These are phyloP conservation scores for Grosmannia clavigera DNA, from an alignment of 2,329 filamentous ascomycete species.

Conservation along the genomic window DNA sequence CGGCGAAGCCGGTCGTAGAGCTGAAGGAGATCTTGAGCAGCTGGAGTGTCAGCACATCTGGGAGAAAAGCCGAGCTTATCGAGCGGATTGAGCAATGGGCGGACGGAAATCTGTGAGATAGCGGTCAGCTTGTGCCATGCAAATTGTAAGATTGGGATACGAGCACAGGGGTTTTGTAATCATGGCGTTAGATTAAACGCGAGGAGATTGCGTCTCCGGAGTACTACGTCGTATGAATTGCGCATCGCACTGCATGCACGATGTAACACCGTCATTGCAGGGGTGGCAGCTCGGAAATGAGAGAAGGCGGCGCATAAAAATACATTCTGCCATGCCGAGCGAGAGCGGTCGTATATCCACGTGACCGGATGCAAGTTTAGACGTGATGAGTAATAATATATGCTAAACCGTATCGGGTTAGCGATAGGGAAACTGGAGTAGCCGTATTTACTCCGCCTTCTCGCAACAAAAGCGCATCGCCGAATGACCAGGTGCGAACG, in stretches of 20 bases:
- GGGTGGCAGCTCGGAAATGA: background rate
- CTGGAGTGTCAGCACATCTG: constrained; percentile 35
- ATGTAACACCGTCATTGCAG: background rate
- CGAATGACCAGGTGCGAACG: background rate
- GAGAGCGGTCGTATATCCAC: background rate
- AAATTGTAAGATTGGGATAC: background rate
- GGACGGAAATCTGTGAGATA: constrained; percentile 27
- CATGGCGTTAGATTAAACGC: background rate
- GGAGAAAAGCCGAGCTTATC: constrained; percentile 41
- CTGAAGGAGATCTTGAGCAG: constrained; percentile 35
- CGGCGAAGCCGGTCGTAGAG: constrained; percentile 42
- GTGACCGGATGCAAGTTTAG: background rate
- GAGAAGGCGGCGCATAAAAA: background rate
- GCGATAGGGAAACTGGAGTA: background rate
- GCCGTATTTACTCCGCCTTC: background rate
- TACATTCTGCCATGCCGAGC: background rate
- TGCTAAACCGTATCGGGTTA: background rate
- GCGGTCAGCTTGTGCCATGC: background rate
- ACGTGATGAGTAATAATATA: background rate
- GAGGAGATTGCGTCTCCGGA: background rate
- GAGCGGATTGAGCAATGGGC: constrained; percentile 46
- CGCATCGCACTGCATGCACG: background rate
- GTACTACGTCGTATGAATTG: background rate
- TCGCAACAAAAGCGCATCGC: background rate
- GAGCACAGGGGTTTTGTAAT: background rate